Base-by-base conservation (phyloP, 1,139 yeast species). In the Citeromyces hawaiiensis region DNA sequence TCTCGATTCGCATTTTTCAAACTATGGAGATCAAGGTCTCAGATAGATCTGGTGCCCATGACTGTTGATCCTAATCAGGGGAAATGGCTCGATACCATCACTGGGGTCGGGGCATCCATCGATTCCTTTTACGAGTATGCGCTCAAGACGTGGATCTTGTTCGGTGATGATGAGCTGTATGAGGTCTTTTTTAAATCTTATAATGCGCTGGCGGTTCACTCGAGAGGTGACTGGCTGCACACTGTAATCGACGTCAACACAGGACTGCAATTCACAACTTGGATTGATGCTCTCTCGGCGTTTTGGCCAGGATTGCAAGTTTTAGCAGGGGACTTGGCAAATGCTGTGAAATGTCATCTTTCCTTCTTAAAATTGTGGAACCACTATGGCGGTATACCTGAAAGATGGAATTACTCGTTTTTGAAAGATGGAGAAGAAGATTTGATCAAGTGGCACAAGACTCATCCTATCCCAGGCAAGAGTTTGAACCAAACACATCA, bases 71-170 rank as follows among this genome's bases (percentile, higher is more conserved):
- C 91, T 0, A 42, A 45, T 19, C 39, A 36, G 11, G 36, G 39
- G 11, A 53, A 56, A 30, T 78, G 87, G 76, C 61, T 64, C 34
- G 81, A 81, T 42, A 57, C 70, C 0, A 60, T 77, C 35, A 72
- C 91, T 0, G 96, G 96, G 0, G 68, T 83, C 8, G 97, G 97
- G 1, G 96, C 97, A 0, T 82, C 94, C 2, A 73, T 85, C n/a
- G 97, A 88, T 58, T 86, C 96, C 0, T 85, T 83, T 51, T 88
- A 82, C 54, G 97, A 88, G 53, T 85, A 88, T 55, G 83, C 95
- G 0, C 66, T 85, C 32, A 88, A 88, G 52, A 76, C 78, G 19
- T 64, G 88, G 2, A 71, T 87, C 10, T 52, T 88, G 8, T 86
- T 87, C 45, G 66, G 82, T 48, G 94, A 87, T 53, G 64, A 66